Evolutionary conservation across 148 eudicot species (phyloP).

Genomic region (Arctostaphylos glauca): DNA sequence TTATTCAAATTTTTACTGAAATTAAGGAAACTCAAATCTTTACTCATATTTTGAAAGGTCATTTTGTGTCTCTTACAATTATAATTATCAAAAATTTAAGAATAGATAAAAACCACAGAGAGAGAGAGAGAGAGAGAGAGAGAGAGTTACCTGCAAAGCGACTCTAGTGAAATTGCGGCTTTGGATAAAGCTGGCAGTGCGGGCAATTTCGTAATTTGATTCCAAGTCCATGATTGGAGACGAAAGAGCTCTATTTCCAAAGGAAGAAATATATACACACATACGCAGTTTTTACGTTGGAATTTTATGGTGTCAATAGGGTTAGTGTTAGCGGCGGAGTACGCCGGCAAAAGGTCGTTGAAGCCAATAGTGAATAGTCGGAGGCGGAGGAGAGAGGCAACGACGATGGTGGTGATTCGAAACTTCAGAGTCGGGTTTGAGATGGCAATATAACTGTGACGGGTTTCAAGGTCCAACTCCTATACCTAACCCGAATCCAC

Average conservation of each 20-base stretch:
- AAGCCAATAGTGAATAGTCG: not conserved
- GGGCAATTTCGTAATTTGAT: slow-evolving; percentile 53
- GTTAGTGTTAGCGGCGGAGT: no score
- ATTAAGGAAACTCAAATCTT: not conserved
- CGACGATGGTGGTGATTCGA: not conserved
- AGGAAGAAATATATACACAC: not conserved
- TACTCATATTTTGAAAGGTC: not conserved
- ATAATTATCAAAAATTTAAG: not conserved
- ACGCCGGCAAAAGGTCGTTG: not conserved
- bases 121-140: not conserved
- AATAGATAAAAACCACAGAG: not conserved
- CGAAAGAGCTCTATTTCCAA: not conserved
- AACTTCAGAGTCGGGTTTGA: no score
- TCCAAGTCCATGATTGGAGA: slow-evolving; percentile 50
- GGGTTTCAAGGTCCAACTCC: no score
- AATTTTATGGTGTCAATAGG: not conserved
- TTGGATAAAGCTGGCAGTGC: slow-evolving; percentile 56
- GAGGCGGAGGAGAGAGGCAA: not conserved
- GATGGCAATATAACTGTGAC: no score
- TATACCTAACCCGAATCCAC: no score
- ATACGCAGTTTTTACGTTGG: not conserved
- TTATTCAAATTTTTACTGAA: not conserved
- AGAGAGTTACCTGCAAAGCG: slow-evolving; percentile 66
- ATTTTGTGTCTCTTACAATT: not conserved
- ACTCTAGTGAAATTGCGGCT: slow-evolving; percentile 50